These are phyloP conservation scores for Fusarium mundagurra DNA, from an alignment of 2,329 filamentous ascomycete species.

Conservation along the genomic window DNA sequence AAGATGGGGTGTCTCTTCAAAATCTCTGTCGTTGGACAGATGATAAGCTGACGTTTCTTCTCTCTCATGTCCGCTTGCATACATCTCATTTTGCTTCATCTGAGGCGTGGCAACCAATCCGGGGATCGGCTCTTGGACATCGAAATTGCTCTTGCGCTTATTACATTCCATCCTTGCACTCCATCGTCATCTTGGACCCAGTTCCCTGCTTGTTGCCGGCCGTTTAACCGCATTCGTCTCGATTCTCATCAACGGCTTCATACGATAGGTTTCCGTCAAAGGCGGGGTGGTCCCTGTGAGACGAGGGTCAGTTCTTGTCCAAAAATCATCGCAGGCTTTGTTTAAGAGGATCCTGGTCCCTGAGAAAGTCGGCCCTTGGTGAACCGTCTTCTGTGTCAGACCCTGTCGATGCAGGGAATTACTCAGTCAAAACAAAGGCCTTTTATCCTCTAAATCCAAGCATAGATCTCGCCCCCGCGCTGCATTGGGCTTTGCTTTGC, in stretches of 20 bases:
- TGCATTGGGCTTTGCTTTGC: constrained; percentile 7
- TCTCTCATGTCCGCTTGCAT: constrained; percentile 4
- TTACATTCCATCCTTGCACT: constrained; percentile 34
- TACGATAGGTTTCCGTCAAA: constrained; percentile 38
- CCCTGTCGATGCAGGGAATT: constrained; percentile 39
- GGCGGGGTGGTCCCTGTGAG: constrained; percentile 43
- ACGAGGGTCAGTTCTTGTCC: constrained; percentile 33
- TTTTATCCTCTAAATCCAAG: constrained; percentile 35
- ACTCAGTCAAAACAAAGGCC: constrained; percentile 31
- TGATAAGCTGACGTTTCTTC: constrained; percentile 28
- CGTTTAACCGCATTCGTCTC: constrained; percentile 40
- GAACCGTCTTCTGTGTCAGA: constrained; percentile 44
- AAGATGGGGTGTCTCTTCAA: background rate
- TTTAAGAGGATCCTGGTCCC: constrained; percentile 37
- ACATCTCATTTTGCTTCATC: constrained; percentile 15
- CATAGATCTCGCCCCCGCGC: constrained; percentile 29
- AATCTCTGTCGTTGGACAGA: constrained; percentile 13
- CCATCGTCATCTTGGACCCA: constrained; percentile 33
- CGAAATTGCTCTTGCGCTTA: constrained; percentile 38
- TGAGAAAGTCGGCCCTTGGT: constrained; percentile 29
- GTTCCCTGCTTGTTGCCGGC: constrained; percentile 40
- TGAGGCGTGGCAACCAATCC: constrained; percentile 28
- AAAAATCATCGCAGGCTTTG: constrained; percentile 21
- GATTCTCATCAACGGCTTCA: constrained; percentile 33
- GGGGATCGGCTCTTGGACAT: constrained; percentile 29